A percentile compares a stretch with the other conserved stretches of the same genome.
Conservation (phyloP, 2,329 filamentous ascomycete species). For the Triangularia verruculosa region DNA sequence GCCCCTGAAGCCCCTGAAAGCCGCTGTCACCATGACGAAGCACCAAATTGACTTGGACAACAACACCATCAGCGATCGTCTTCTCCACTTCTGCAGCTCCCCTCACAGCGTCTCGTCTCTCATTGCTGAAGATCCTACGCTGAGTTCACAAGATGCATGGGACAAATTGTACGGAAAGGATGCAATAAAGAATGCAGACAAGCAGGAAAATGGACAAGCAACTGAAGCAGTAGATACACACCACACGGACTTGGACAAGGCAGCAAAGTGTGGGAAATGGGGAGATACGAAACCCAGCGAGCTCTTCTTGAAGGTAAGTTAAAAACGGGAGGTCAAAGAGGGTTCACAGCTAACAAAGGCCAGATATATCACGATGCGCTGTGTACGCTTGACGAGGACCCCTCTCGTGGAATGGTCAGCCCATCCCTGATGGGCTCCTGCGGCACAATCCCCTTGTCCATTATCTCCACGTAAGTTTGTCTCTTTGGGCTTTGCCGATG, state of each 20-base stretch:
- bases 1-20: neutral
- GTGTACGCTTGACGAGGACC: conserved; percentile 50
- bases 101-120: conserved; percentile 55
- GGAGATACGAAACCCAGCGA: conserved; percentile 60
- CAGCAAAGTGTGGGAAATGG: conserved; percentile 64
- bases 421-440: conserved; percentile 50
- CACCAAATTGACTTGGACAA: neutral
- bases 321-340: neutral
- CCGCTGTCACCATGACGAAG: conserved; percentile 15
- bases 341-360: conserved; percentile 1
- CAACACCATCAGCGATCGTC: conserved; percentile 18
- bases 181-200: conserved; percentile 20
- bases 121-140: conserved; percentile 50
- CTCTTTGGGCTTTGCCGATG: neutral
- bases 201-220: conserved; percentile 15
- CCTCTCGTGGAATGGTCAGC: conserved; percentile 49
- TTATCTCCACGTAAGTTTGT: conserved; percentile 55
- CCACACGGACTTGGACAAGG: conserved; percentile 42
- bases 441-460: conserved; percentile 65
- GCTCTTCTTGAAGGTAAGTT: conserved; percentile 59
- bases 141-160: conserved; percentile 53
- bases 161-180: conserved; percentile 50
- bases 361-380: conserved; percentile 66
- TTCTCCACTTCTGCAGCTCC: conserved; percentile 47
- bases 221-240: neutral